Base-by-base conservation (phyloP, 768 basidiomycete genomes). In the Roridomyces roridus region DNA sequence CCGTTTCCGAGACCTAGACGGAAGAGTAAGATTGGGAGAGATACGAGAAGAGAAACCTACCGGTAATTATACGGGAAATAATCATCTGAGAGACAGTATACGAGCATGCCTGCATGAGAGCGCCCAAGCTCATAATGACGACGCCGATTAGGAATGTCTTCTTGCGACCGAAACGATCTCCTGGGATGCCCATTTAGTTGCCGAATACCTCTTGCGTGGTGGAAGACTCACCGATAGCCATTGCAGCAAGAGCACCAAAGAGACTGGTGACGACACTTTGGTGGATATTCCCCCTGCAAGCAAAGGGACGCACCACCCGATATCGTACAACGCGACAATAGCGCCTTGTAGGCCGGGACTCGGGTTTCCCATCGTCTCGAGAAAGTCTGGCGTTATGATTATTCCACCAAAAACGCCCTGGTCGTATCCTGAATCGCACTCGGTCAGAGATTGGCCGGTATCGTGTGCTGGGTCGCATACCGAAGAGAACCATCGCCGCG, bases 361-460 rank as follows among this genome's bases (percentile, higher is more conserved):
- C 11, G 79, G 80, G 65, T 80, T 75, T 3, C 79, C 79, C 79
- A 81, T 80, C 9, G 73, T 77, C 12, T 78, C 60, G 52, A 81
- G 63, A 61, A 82, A 81, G 59, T 75, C 67, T 23, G 72, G 71
- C 6, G 81, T 81, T 46, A 82, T 77, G 48, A 82, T 81, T 51
- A 80, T 80, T 0, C 80, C 80, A 21, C 81, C 81, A 58, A 80
- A 82, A 18, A 82, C 79, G n/a, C 80, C 81, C 51, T 81, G 81
- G 64, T 82, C 80, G 64, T 82, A 81, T 21, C 80, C 78, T 79
- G 20, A n/a, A 6, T 35, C 34, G 14, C 11, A 43, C 21, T 15
- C 3, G 7, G 10, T 34, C 15, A 8, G 2, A 11, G 10, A 34
- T 34, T 3, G 10, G 11, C 31, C 10, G 31, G 31, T 10, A 34